Percentiles rank a stretch among this genome's conserved stretches.
phyloP scores from a whole-genome alignment of 2,329 filamentous ascomycete genomes.

The Cercospora beticola region DNA sequence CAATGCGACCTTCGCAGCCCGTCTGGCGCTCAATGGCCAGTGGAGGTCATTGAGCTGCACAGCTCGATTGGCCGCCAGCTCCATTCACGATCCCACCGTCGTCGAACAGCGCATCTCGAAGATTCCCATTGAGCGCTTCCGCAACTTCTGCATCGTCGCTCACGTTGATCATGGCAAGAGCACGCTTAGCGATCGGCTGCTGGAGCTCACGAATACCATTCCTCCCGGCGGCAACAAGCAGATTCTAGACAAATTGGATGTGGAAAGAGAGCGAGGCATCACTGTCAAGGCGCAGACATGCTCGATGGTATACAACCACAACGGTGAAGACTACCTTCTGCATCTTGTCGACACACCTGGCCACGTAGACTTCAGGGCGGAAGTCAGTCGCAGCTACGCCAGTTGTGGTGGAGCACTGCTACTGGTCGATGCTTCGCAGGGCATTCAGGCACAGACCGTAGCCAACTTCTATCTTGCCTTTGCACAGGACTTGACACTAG shows the following conservation, averaged over 20 bases:
- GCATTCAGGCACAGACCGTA: conserved; percentile 95
- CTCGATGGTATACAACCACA: conserved; percentile 90
- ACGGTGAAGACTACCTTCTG: conserved; percentile 83
- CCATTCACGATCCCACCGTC: conserved; percentile 45
- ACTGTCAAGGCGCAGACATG: conserved; percentile 99
- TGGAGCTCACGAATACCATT: conserved; percentile 94
- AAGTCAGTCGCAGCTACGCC: conserved; percentile 93
- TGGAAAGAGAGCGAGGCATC: conserved; percentile 92
- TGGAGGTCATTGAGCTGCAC: conserved; percentile 18
- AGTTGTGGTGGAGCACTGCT: conserved; percentile 91
- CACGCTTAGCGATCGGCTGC: conserved; percentile 85
- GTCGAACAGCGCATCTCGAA: conserved; percentile 66
- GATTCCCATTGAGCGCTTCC: conserved; percentile 75
- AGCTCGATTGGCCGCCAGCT: conserved; percentile 31
- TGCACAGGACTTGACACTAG: conserved; percentile 78
- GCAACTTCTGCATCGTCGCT: conserved; percentile 98
- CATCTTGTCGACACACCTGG: conserved; percentile 96
- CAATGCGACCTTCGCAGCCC: conserved; percentile 6
- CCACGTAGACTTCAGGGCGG: conserved; percentile 95
- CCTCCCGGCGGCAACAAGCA: conserved; percentile 85
- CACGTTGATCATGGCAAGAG: conserved; percentile 99
- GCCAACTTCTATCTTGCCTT: conserved; percentile 99
- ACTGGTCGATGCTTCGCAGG: conserved; percentile 93
- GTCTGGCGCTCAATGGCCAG: conserved; percentile 10
- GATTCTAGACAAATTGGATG: conserved; percentile 93